These are phyloP conservation scores for Poronia punctata DNA, from an alignment of 495 filamentous ascomycete genomes.

Conservation along the genomic window DNA sequence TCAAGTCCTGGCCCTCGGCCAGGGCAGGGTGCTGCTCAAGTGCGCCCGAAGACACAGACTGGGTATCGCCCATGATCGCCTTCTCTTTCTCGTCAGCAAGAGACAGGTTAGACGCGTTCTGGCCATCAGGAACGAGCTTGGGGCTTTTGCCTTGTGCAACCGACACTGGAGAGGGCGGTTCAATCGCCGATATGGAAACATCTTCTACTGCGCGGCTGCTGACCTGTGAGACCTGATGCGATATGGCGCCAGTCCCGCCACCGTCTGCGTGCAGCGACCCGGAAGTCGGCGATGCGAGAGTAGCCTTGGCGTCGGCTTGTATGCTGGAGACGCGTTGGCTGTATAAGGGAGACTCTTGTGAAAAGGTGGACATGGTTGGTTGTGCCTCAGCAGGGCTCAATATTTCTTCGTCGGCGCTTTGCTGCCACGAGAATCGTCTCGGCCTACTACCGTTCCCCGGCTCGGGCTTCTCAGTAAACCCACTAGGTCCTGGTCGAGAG, in stretches of 20 bases:
- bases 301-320: neutral
- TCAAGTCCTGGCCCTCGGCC: slow-evolving; percentile 6
- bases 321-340: neutral
- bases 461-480: slow-evolving; percentile 11
- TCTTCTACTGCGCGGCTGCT: slow-evolving; percentile 25
- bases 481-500: slow-evolving; percentile 13
- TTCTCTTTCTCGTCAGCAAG: slow-evolving; percentile 45
- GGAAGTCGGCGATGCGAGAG: neutral
- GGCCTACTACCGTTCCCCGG: slow-evolving; percentile 12
- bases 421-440: slow-evolving; percentile 51
- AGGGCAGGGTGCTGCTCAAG: slow-evolving; percentile 34
- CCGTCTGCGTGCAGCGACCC: slow-evolving; percentile 8
- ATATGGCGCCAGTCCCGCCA: slow-evolving; percentile 14
- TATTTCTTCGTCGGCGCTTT: slow-evolving; percentile 22
- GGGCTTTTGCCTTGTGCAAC: slow-evolving; percentile 11
- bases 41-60: slow-evolving; percentile 22
- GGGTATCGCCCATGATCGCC: slow-evolving; percentile 22
- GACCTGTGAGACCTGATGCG: slow-evolving; percentile 30
- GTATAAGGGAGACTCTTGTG: neutral
- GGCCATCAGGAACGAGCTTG: slow-evolving; percentile 1
- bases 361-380: slow-evolving; percentile 2
- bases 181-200: slow-evolving; percentile 13
- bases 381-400: slow-evolving; percentile 4
- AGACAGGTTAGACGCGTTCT: slow-evolving; percentile 20
- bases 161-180: slow-evolving; percentile 32